Base-by-base conservation (phyloP, 2,329 filamentous ascomycete species). In the Neoascochyta sp. region DNA sequence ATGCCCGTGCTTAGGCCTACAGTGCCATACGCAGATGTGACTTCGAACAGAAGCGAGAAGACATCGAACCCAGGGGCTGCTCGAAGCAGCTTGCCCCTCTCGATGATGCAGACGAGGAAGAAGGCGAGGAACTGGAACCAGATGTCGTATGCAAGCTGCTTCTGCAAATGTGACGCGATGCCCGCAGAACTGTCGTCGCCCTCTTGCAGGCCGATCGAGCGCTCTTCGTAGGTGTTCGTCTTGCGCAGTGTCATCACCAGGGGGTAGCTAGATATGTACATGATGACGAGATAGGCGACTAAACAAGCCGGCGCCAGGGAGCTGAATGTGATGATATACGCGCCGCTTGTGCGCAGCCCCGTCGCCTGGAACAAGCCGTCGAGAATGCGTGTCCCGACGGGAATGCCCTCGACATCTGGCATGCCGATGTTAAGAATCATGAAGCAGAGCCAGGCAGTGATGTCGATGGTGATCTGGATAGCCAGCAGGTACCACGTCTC, bases 211-310 rank as follows among this genome's bases (percentile, higher is more conserved):
- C 80, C 80, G 2, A 85, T 65, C 0, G 76, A 80, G 5, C 78
- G 69, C 48, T 86, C 80, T 52, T 85, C 81, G 50, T 86, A 86
- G 16, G 83, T 76, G 49, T 85, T 85, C 21, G 80, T 81, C 52
- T 80, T 77, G 16, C 81, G 74, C 62, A 81, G 75, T 1, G 74
- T 78, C 36, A 81, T 76, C 15, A 75, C 72, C 13, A 81, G 71
- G 0, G 79, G 78, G 37, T 78, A 81, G 3, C 72, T 75, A 1
- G 76, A 76, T 22, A 81, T 75, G 54, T 81, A 82, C 75, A 81
- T 81, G 66, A 80, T 78, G 32, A 81, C 69, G 9, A 80, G 65
- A 45, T 78, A 81, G 2, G 77, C 58, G 1, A 81, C 68, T 36
- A 80, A 73, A 3, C 81, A 64, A 2, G 75, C 76, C 5, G 78